Percentiles rank a stretch among this genome's conserved stretches.
Evolutionary conservation across 768 basidiomycete species (phyloP).

Genomic region (Sporobolomyces pararoseus): DNA sequence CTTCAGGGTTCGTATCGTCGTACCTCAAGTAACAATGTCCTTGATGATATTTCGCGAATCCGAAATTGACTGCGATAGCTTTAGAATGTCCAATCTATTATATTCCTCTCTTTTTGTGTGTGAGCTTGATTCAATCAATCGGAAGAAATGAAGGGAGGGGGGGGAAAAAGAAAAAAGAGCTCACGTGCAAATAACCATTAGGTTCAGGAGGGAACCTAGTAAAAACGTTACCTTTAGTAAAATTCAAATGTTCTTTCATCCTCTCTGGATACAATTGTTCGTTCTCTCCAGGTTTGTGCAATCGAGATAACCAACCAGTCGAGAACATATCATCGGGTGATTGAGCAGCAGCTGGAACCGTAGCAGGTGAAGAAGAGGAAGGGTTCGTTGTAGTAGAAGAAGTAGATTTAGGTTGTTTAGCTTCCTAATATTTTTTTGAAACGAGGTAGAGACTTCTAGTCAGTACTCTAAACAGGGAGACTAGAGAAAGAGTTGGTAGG

Average conservation of each 20-base stretch:
- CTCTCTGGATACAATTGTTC: slow-evolving; percentile 74
- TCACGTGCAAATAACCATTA: slow-evolving; percentile 79
- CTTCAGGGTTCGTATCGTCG: slow-evolving; percentile 98
- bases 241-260: slow-evolving; percentile 72
- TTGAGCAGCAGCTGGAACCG: slow-evolving; percentile 3
- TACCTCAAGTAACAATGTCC: slow-evolving; percentile 91
- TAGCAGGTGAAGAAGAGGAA: slow-evolving; percentile 8
- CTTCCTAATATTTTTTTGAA: slow-evolving; percentile 16
- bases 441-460: not conserved
- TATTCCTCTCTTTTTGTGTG: no score
- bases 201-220: slow-evolving; percentile 99
- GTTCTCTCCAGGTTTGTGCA: slow-evolving; percentile 92
- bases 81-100: slow-evolving; percentile 84
- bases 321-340: slow-evolving; percentile 61
- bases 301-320: slow-evolving; percentile 85
- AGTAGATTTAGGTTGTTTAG: slow-evolving; percentile 36
- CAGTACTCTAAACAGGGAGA: not conserved
- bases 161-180: not conserved
- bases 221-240: slow-evolving; percentile 76
- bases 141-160: no score
- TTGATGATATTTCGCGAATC: slow-evolving; percentile 91
- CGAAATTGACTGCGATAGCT: slow-evolving; percentile 96
- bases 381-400: slow-evolving; percentile 3
- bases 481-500: not conserved
- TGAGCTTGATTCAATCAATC: no score